Evolutionary conservation across 2,329 filamentous ascomycete species (phyloP).

Genomic region (Pseudogymnoascus sp.): DNA sequence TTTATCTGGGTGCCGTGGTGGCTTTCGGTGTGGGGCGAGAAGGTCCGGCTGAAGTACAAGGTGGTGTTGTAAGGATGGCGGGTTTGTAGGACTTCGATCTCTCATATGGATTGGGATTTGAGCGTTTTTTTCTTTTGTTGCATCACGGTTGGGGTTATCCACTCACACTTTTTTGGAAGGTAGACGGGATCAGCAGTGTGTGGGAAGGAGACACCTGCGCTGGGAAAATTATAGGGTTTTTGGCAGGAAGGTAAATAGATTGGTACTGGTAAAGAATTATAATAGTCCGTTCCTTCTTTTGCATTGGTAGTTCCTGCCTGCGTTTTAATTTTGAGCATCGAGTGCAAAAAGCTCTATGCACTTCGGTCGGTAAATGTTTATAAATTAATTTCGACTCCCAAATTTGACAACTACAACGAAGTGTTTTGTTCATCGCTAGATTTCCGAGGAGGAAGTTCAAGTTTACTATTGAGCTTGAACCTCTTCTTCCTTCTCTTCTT

Average conservation of each 20-base stretch:
- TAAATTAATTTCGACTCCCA: not conserved
- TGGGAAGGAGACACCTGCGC: not conserved
- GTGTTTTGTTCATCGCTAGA: not conserved
- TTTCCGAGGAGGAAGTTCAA: not conserved
- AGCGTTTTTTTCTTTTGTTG: constrained; percentile 30
- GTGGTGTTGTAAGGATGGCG: constrained; percentile 22
- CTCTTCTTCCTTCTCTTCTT: not conserved
- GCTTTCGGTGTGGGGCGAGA: constrained; percentile 42
- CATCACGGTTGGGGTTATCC: constrained; percentile 14
- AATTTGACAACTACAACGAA: not conserved
- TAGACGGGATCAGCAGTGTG: not conserved
- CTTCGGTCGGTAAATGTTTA: not conserved
- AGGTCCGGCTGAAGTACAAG: not conserved
- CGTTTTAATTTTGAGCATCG: not conserved
- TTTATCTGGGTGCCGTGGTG: constrained; percentile 42
- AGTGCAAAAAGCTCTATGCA: not conserved
- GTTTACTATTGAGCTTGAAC: not conserved
- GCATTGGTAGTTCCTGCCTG: not conserved
- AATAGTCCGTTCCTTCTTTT: not conserved
- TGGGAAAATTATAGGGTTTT: not conserved
- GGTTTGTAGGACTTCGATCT: constrained; percentile 24
- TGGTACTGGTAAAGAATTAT: not conserved
- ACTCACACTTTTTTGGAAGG: not conserved
- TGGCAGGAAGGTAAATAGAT: not conserved
- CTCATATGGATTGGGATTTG: constrained; percentile 14